These are phyloP conservation scores for Lachnellula arida DNA, from an alignment of 2,329 filamentous ascomycete genomes.

Conservation along the genomic window DNA sequence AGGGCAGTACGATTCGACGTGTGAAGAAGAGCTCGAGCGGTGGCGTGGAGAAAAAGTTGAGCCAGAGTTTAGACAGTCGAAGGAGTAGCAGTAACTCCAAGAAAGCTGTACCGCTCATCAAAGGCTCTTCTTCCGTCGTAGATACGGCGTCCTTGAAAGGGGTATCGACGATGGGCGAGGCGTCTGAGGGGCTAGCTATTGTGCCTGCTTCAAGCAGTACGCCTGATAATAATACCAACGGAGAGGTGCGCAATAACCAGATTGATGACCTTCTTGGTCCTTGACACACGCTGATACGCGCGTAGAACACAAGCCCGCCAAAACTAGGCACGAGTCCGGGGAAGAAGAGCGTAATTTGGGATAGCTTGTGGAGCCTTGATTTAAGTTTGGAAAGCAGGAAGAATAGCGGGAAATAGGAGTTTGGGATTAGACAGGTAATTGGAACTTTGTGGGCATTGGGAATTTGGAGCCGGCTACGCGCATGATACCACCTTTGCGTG, in stretches of 20 bases:
- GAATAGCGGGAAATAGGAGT: conserved; percentile 11
- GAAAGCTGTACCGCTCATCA: conserved; percentile 53
- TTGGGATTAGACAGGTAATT: no score
- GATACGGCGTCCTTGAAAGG: conserved; percentile 24
- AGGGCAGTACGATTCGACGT: conserved; percentile 61
- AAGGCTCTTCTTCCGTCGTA: conserved; percentile 20
- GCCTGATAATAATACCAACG: conserved; percentile 10
- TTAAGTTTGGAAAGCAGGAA: conserved; percentile 47
- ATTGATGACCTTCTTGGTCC: conserved; percentile 29
- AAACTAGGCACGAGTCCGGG: conserved; percentile 25
- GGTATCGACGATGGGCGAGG: conserved; percentile 19
- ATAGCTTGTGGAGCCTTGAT: conserved; percentile 57
- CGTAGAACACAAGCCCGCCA: conserved; percentile 18
- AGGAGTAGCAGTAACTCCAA: conserved; percentile 83
- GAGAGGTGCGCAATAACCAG: conserved; percentile 24
- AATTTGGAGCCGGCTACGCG: no score
- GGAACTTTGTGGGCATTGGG: no score
- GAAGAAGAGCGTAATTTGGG: conserved; percentile 56
- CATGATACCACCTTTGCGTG: no score
- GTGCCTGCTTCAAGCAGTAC: conserved; percentile 8
- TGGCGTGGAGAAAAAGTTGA: conserved; percentile 69
- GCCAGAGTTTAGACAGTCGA: conserved; percentile 85
- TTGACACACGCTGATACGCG: conserved; percentile 26
- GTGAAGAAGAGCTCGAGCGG: conserved; percentile 37
- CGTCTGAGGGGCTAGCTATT: conserved; percentile 20